Conservation (phyloP, 2,329 filamentous ascomycete species). For the Elsinoe fawcettii region DNA sequence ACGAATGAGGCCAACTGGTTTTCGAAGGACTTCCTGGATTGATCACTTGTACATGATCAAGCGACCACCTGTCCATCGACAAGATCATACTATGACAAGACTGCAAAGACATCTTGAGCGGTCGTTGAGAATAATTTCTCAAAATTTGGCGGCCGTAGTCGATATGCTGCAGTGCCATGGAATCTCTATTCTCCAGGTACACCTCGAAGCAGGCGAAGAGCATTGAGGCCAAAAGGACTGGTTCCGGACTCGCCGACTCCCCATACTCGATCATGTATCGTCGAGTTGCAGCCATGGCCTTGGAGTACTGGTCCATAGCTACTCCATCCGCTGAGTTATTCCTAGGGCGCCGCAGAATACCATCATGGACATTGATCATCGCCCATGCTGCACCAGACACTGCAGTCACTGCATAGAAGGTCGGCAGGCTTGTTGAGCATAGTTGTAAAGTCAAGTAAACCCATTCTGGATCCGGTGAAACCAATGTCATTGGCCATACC, state of each 20-base stretch:
- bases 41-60: slow-evolving; percentile 5
- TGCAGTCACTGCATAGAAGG: slow-evolving; percentile 2
- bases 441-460: slow-evolving; percentile 4
- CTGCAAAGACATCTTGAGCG: slow-evolving; percentile 1
- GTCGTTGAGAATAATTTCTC: not conserved
- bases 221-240: slow-evolving; percentile 5
- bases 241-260: not conserved
- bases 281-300: not conserved
- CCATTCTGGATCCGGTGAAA: slow-evolving; percentile 10
- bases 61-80: slow-evolving; percentile 10
- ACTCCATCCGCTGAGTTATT: not conserved
- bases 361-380: slow-evolving; percentile 11
- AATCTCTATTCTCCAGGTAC: not conserved
- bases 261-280: slow-evolving; percentile 1
- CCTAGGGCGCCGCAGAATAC: not conserved
- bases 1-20: not conserved
- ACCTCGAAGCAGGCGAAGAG: slow-evolving; percentile 4
- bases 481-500: slow-evolving; percentile 9
- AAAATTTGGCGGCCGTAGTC: not conserved
- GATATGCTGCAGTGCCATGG: slow-evolving; percentile 1
- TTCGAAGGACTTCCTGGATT: not conserved
- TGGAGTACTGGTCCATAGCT: slow-evolving; percentile 3
- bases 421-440: not conserved
- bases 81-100: slow-evolving; percentile 9
- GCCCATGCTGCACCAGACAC: not conserved